phyloP scores from a whole-genome alignment of 169 alveolate genomes.

The Eimeria tenella region DNA sequence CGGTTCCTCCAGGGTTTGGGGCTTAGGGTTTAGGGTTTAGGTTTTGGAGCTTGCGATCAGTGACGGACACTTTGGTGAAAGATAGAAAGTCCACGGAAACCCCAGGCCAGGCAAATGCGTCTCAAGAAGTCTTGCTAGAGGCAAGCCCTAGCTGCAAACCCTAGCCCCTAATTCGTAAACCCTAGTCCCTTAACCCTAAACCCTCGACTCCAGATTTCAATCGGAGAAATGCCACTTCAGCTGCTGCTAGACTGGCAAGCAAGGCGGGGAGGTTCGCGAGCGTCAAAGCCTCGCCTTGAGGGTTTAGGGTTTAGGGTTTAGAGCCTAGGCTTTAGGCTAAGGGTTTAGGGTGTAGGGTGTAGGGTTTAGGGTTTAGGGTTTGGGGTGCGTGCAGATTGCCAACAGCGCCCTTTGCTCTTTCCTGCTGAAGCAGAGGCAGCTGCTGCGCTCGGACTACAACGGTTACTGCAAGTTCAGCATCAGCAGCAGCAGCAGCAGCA shows the following conservation, averaged over 20 bases:
- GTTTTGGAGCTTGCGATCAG: no score
- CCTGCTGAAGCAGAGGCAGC: slow-evolving; percentile 28
- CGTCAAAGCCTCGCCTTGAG: background rate
- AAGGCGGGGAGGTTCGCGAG: background rate
- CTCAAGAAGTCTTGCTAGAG: slow-evolving; percentile 13
- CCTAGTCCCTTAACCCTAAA: no score
- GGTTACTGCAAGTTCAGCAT: background rate
- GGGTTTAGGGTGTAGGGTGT: no score
- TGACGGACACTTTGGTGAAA: background rate
- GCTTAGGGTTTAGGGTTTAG: no score
- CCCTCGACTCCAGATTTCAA: no score
- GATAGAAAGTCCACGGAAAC: background rate
- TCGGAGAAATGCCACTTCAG: background rate
- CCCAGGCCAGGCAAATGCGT: background rate
- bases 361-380: slow-evolving; percentile 22
- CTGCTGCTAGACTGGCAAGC: background rate
- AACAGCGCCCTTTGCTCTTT: slow-evolving; percentile 26
- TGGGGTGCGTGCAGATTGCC: slow-evolving; percentile 34
- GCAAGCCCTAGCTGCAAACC: background rate
- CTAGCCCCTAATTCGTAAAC: background rate
- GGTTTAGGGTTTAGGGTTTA: slow-evolving; percentile 14
- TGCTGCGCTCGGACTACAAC: slow-evolving; percentile 25
- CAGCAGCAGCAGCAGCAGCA: slow-evolving; percentile 36
- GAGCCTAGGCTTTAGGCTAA: no score
- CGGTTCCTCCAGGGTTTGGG: no score